A percentile compares a stretch with the other conserved stretches of the same genome.
Conservation (phyloP, 2,329 filamentous ascomycete genomes). For the Chalara sp. region DNA sequence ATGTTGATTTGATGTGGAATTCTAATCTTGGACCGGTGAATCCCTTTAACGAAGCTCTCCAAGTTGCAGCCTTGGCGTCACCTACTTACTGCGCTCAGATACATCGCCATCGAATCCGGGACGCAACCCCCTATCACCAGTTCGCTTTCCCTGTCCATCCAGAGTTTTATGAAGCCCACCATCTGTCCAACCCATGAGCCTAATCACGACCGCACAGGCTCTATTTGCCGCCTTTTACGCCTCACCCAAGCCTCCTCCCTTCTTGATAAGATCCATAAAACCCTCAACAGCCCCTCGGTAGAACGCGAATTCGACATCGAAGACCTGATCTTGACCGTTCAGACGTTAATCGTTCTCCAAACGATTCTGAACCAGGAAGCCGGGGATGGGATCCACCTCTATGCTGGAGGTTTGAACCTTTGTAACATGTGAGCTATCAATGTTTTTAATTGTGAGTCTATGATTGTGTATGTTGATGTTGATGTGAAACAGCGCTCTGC, state of each 20-base stretch:
- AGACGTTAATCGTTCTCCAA: slow-evolving; percentile 10
- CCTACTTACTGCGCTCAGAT: slow-evolving; percentile 11
- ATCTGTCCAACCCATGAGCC: slow-evolving; percentile 9
- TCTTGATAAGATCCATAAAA: slow-evolving; percentile 14
- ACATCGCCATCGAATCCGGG: slow-evolving; percentile 13
- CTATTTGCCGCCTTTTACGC: slow-evolving; percentile 10
- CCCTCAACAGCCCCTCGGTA: slow-evolving; percentile 7
- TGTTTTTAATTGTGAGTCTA: neutral
- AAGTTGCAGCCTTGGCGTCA: neutral
- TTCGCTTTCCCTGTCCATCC: slow-evolving; percentile 4
- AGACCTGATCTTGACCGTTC: slow-evolving; percentile 10
- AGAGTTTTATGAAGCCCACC: slow-evolving; percentile 8
- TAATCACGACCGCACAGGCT: slow-evolving; percentile 5
- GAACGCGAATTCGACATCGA: slow-evolving; percentile 12
- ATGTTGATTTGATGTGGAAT: slow-evolving; percentile 13
- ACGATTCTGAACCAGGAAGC: slow-evolving; percentile 8
- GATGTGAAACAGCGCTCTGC: slow-evolving; percentile 9
- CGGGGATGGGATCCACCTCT: slow-evolving; percentile 4
- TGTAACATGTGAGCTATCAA: slow-evolving; percentile 11
- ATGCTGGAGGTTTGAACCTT: slow-evolving; percentile 7
- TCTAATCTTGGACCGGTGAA: slow-evolving; percentile 14
- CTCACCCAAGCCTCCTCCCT: slow-evolving; percentile 14
- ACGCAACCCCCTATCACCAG: slow-evolving; percentile 8
- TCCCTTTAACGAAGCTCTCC: neutral
- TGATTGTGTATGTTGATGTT: slow-evolving; percentile 3